Percentiles rank a stretch among this genome's conserved stretches.
These are phyloP conservation scores for Hypoxylon cercidicola DNA, from an alignment of 495 filamentous ascomycete species.

Conservation along the genomic window DNA sequence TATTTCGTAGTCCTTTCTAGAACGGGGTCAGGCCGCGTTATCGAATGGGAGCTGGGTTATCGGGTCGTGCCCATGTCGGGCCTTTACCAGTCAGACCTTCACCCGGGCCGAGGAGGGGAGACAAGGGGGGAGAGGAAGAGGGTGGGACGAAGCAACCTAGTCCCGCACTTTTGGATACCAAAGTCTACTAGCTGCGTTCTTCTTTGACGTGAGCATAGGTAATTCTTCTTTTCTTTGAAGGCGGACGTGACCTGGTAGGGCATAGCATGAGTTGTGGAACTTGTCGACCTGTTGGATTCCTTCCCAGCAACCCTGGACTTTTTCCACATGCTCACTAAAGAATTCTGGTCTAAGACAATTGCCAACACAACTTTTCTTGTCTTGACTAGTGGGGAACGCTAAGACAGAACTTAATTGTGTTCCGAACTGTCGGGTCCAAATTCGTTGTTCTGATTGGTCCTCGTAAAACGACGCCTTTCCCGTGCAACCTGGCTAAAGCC, in stretches of 20 bases:
- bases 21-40: constrained; percentile 1
- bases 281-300: constrained; percentile 23
- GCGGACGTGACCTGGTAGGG: constrained; percentile 8
- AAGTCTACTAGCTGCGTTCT: constrained; percentile 10
- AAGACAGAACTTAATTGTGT: constrained; percentile 40
- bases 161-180: constrained; percentile 15
- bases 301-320: constrained; percentile 12
- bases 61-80: constrained; percentile 33
- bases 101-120: constrained; percentile 30
- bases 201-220: constrained; percentile 12
- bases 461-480: constrained; percentile 17
- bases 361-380: constrained; percentile 32
- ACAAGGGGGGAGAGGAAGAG: constrained; percentile 16
- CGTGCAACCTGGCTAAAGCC: constrained; percentile 18
- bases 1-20: constrained; percentile 10
- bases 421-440: constrained; percentile 37
- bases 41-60: constrained; percentile 23
- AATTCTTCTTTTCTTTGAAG: constrained; percentile 5
- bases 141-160: constrained; percentile 10
- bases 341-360: constrained; percentile 34
- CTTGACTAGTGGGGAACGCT: constrained; percentile 32
- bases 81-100: constrained; percentile 11
- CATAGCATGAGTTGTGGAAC: constrained; percentile 9
- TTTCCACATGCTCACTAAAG: constrained; percentile 36
- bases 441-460: constrained; percentile 31